These are phyloP conservation scores for Nelumbo lutea DNA, from an alignment of 164 flowering plant genomes.

Conservation along the genomic window DNA sequence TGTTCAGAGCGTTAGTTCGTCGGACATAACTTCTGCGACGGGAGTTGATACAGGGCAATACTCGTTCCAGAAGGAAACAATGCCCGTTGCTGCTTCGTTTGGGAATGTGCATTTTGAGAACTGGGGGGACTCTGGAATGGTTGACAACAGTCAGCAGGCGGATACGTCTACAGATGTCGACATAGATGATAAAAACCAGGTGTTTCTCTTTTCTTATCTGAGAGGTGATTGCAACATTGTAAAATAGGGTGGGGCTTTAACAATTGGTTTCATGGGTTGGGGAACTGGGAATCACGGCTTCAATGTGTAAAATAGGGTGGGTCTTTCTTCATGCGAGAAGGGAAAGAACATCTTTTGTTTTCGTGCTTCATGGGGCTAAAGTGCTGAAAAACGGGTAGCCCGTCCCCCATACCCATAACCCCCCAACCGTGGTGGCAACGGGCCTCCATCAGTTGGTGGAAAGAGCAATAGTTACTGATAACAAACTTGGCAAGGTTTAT, in stretches of 20 bases:
- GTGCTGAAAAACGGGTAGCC: too few species aligned
- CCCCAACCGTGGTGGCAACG: too few species aligned
- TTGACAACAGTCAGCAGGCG: conserved; percentile 67
- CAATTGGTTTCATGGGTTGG: too few species aligned
- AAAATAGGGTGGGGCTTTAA: neutral
- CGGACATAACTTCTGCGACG: conserved; percentile 21
- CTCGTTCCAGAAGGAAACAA: conserved; percentile 30
- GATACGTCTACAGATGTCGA: conserved; percentile 84
- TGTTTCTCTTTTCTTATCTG: conserved; percentile 8
- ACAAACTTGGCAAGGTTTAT: too few species aligned
- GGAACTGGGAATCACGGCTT: too few species aligned
- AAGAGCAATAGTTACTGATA: too few species aligned
- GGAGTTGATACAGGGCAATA: conserved; percentile 38
- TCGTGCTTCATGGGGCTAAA: too few species aligned
- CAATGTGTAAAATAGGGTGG: too few species aligned
- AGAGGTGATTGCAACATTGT: neutral
- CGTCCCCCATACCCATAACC: too few species aligned
- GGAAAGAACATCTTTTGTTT: too few species aligned
- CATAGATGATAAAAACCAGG: conserved; percentile 69
- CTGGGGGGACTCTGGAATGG: conserved; percentile 78
- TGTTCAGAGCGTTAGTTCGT: conserved; percentile 23
- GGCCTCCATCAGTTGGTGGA: too few species aligned
- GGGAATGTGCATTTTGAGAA: conserved; percentile 51
- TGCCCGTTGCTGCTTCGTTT: conserved; percentile 18
- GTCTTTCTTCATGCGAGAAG: too few species aligned